Conservation (phyloP, 2,329 filamentous ascomycete genomes). For the Fusarium sp. region DNA sequence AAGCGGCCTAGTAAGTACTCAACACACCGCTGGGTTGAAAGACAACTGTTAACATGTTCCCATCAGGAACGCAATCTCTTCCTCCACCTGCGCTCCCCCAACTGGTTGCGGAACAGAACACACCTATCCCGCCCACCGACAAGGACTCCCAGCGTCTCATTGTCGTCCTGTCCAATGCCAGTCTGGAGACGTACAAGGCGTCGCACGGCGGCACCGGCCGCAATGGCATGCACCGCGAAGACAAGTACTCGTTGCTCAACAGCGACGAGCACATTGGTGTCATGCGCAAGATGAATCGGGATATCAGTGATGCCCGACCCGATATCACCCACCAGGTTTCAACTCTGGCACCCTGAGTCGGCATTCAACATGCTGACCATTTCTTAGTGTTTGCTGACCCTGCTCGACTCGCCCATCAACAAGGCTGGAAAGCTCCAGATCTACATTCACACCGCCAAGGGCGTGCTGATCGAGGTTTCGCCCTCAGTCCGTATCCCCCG, state of each 20-base stretch:
- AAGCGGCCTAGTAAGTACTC: conserved; percentile 57
- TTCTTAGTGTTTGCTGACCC: conserved; percentile 88
- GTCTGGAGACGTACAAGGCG: conserved; percentile 96
- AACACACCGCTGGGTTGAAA: conserved; percentile 3
- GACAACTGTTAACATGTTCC: conserved; percentile 30
- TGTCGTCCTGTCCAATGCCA: conserved; percentile 96
- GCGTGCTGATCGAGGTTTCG: conserved; percentile 96
- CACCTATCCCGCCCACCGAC: conserved; percentile 84
- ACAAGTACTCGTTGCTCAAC: conserved; percentile 98
- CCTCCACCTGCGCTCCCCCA: conserved; percentile 91
- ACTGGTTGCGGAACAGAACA: conserved; percentile 92
- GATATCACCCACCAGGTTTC: conserved; percentile 98
- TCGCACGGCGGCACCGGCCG: conserved; percentile 76
- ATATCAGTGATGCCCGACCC: conserved; percentile 96
- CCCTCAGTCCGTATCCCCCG: conserved; percentile 97
- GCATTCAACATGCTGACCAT: conserved; percentile 61
- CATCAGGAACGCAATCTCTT: conserved; percentile 88
- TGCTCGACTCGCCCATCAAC: conserved; percentile 98
- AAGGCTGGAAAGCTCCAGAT: conserved; percentile 98
- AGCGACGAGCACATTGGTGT: conserved; percentile 99
- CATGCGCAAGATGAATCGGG: conserved; percentile 99
- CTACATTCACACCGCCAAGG: conserved; percentile 97
- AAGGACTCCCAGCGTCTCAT: conserved; percentile 93
- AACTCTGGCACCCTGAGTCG: conserved; percentile 44
- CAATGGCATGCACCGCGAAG: conserved; percentile 77